Evolutionary conservation across 495 filamentous ascomycete species (phyloP).

Genomic region (Penicillium pulvis): DNA sequence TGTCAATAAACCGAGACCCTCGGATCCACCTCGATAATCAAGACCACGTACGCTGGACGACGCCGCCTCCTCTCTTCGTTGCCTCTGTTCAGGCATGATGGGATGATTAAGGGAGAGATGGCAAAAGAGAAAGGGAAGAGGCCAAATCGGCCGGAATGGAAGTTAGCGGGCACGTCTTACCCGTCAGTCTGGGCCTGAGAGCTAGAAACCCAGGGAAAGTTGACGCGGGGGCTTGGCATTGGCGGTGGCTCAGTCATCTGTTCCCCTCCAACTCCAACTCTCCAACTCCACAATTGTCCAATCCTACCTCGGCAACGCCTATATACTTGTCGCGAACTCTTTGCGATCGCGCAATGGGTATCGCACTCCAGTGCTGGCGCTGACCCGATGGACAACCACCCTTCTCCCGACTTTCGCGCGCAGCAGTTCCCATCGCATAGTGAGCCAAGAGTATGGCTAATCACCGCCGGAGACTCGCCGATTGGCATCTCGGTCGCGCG

Average conservation of each 20-base stretch:
- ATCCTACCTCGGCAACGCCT: neutral
- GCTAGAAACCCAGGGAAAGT: conserved; percentile 22
- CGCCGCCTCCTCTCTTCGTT: conserved; percentile 42
- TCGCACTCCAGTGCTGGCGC: conserved; percentile 26
- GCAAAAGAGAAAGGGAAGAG: conserved; percentile 25
- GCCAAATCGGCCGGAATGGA: conserved; percentile 25
- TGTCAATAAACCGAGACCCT: conserved; percentile 21
- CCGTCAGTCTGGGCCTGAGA: conserved; percentile 1
- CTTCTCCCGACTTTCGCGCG: conserved; percentile 43
- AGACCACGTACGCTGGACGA: conserved; percentile 35
- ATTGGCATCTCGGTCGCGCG: conserved; percentile 71
- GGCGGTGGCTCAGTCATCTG: neutral
- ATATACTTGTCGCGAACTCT: conserved; percentile 8
- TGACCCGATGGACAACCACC: conserved; percentile 43
- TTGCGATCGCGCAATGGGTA: conserved; percentile 36
- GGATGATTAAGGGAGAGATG: conserved; percentile 13
- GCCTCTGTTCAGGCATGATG: conserved; percentile 49
- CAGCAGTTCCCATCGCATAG: conserved; percentile 60
- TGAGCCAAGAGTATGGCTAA: conserved; percentile 77
- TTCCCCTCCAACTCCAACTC: conserved; percentile 5
- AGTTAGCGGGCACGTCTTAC: conserved; percentile 8
- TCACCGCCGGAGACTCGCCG: conserved; percentile 83
- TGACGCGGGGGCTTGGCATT: conserved; percentile 23
- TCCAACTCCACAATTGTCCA: conserved; percentile 13
- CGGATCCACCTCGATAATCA: neutral